phyloP scores from a whole-genome alignment of 495 filamentous ascomycete genomes.

The Penicillium odoratum region DNA sequence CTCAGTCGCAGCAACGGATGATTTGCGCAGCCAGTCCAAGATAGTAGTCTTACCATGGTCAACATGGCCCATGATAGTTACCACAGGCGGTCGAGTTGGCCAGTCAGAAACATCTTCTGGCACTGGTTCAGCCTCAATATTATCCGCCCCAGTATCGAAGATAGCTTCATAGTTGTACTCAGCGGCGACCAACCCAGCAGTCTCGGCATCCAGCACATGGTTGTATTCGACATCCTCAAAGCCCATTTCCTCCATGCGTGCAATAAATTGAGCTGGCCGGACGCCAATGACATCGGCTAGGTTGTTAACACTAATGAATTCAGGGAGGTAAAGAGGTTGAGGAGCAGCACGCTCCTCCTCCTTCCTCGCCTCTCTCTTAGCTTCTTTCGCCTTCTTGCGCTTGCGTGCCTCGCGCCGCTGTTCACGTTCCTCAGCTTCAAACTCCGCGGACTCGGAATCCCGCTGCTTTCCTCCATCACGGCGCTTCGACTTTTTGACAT shows the following conservation, averaged over 20 bases:
- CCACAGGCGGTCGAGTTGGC: conserved; percentile 82
- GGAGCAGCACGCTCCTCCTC: conserved; percentile 36
- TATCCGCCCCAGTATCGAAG: conserved; percentile 66
- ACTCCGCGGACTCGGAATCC: conserved; percentile 29
- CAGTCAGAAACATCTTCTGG: conserved; percentile 69
- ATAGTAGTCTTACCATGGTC: conserved; percentile 99
- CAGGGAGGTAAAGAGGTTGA: conserved; percentile 75
- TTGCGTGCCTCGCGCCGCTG: conserved; percentile 42
- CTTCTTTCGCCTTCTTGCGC: conserved; percentile 49
- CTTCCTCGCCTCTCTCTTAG: conserved; percentile 35
- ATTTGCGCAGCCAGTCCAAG: conserved; percentile 90
- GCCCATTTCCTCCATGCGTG: conserved; percentile 69
- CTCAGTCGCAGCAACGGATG: conserved; percentile 84
- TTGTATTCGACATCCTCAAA: conserved; percentile 79
- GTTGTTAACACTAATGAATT: conserved; percentile 85
- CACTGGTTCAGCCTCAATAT: conserved; percentile 69
- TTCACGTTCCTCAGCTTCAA: conserved; percentile 37
- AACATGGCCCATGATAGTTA: conserved; percentile 99
- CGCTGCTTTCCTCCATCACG: conserved; percentile 28
- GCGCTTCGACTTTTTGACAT: conserved; percentile 31
- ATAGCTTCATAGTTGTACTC: conserved; percentile 94
- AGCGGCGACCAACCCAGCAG: conserved; percentile 82
- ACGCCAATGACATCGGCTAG: conserved; percentile 77
- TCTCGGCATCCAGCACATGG: conserved; percentile 86
- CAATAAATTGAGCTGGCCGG: conserved; percentile 67